Conservation (phyloP, 768 basidiomycete species). For the Trametes cinnabarina region DNA sequence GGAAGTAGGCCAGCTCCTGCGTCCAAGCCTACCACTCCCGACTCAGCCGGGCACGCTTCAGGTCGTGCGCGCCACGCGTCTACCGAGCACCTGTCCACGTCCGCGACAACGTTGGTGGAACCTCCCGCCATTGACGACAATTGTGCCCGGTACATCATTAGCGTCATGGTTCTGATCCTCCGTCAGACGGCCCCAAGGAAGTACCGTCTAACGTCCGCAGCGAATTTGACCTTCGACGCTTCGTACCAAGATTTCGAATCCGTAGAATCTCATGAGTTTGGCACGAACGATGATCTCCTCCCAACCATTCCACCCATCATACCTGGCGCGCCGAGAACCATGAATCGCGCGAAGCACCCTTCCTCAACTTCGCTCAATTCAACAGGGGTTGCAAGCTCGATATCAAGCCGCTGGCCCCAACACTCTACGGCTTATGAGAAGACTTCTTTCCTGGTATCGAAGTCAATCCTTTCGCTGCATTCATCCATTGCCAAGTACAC, state of each 20-base stretch:
- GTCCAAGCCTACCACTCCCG: slow-evolving; percentile 34
- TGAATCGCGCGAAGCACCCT: slow-evolving; percentile 19
- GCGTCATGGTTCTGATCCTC: slow-evolving; percentile 80
- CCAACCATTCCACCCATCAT: slow-evolving; percentile 19
- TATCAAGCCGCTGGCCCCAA: slow-evolving; percentile 16
- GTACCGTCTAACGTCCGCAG: slow-evolving; percentile 54
- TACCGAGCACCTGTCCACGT: slow-evolving; percentile 40
- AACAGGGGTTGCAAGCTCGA: slow-evolving; percentile 7
- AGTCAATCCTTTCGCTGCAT: slow-evolving; percentile 43
- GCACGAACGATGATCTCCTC: slow-evolving; percentile 16
- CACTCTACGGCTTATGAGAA: slow-evolving; percentile 27
- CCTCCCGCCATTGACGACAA: slow-evolving; percentile 75
- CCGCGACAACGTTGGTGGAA: slow-evolving; percentile 43
- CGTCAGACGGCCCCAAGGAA: slow-evolving; percentile 65
- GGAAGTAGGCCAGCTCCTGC: slow-evolving; percentile 32
- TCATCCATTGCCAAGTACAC: slow-evolving; percentile 67
- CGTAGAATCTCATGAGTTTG: slow-evolving; percentile 34
- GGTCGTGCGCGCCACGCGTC: slow-evolving; percentile 39
- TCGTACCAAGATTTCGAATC: slow-evolving; percentile 73
- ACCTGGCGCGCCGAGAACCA: slow-evolving; percentile 13
- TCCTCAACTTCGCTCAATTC: slow-evolving; percentile 23
- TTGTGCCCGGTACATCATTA: slow-evolving; percentile 77
- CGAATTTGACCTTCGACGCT: slow-evolving; percentile 58
- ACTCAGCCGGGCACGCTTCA: slow-evolving; percentile 35
- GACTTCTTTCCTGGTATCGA: slow-evolving; percentile 29